phyloP scores from a whole-genome alignment of 768 basidiomycete species.

The Lepiota brunneoincarnata region DNA sequence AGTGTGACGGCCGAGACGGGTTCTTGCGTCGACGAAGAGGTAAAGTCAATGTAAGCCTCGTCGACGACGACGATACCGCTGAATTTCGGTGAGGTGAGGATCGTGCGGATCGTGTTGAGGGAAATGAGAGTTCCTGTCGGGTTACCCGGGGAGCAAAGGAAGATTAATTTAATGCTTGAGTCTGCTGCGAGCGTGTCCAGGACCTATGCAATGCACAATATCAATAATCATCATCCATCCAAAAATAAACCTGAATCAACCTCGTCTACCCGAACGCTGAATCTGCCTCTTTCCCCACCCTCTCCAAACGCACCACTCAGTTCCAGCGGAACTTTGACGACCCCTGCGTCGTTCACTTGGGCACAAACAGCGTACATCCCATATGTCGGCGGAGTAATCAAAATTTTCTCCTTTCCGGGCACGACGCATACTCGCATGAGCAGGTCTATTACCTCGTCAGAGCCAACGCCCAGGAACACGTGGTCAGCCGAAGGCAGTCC shows the following conservation, averaged over 20 bases:
- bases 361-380: conserved; percentile 97
- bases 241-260: conserved; percentile 39
- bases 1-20: conserved; percentile 65
- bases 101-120: conserved; percentile 57
- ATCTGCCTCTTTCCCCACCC: conserved; percentile 68
- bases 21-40: conserved; percentile 33
- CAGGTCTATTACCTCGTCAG: conserved; percentile 95
- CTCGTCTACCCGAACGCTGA: conserved; percentile 72
- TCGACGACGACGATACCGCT: conserved; percentile 93
- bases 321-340: conserved; percentile 76
- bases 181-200: conserved; percentile 67
- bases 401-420: conserved; percentile 77
- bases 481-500: conserved; percentile 59
- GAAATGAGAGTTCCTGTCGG: conserved; percentile 90
- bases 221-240: background rate
- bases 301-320: conserved; percentile 59
- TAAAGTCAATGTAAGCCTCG: conserved; percentile 98
- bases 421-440: conserved; percentile 86
- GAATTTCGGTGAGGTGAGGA: conserved; percentile 80
- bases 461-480: conserved; percentile 94
- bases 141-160: conserved; percentile 97
- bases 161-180: conserved; percentile 83
- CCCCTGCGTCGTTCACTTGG: conserved; percentile 87
- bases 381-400: conserved; percentile 93
- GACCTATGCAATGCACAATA: conserved; percentile 42